A percentile compares a stretch with the other conserved stretches of the same genome.
Conservation (phyloP, 495 filamentous ascomycete species). For the Tuber umbilicatum region DNA sequence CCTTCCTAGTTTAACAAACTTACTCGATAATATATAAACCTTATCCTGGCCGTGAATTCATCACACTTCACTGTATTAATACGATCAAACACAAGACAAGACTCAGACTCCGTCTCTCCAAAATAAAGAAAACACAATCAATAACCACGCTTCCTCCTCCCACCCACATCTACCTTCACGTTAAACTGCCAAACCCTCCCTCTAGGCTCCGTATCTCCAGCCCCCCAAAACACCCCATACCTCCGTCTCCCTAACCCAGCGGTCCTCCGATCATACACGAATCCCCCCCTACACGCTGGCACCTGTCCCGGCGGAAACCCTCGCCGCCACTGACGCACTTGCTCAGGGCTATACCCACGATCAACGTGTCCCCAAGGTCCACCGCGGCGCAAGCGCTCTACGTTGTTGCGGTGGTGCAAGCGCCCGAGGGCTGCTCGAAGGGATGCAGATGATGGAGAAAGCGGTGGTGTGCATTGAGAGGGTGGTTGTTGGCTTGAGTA, state of each 20-base stretch:
- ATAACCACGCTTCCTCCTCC: not conserved
- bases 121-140: not conserved
- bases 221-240: not conserved
- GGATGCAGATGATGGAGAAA: not conserved
- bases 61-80: not conserved
- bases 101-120: not conserved
- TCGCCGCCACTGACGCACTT: not conserved
- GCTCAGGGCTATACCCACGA: not conserved
- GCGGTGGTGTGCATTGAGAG: not conserved
- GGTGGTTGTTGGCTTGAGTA: not conserved
- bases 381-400: not conserved
- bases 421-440: not conserved
- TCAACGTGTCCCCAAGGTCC: not conserved
- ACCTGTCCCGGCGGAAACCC: not conserved
- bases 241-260: not conserved
- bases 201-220: not conserved
- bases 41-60: not conserved
- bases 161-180: not conserved
- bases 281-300: not conserved
- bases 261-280: not conserved
- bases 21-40: not conserved
- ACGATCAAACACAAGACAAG: not conserved
- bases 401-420: not conserved
- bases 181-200: not conserved
- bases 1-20: slow-evolving; percentile 65